Evolutionary conservation across 305 asterid genomes (phyloP).

Genomic region (Petunia hybrid): DNA sequence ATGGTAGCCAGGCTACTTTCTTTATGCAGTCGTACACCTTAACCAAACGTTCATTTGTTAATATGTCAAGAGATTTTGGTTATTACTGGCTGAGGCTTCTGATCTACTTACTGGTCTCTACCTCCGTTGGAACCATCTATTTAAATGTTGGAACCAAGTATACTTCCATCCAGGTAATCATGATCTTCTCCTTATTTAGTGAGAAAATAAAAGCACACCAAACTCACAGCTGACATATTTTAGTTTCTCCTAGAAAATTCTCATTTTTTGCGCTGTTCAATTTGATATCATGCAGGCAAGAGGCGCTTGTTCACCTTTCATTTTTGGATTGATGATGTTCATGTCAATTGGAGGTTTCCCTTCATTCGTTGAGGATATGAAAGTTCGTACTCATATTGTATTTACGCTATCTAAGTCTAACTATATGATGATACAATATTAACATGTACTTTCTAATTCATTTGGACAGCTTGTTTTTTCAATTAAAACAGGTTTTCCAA

Average conservation of each 20-base stretch:
- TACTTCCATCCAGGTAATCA: constrained; percentile 78
- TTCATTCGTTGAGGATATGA: constrained; percentile 95
- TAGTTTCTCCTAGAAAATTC: neutral
- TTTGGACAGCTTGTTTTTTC: neutral
- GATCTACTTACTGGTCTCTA: constrained; percentile 79
- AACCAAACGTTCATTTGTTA: constrained; percentile 88
- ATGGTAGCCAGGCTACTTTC: constrained; percentile 98
- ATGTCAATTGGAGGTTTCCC: constrained; percentile 99
- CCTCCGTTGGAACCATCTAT: constrained; percentile 91
- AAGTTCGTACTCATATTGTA: constrained; percentile 47
- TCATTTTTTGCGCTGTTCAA: neutral
- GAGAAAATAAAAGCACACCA: neutral
- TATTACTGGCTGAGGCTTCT: constrained; percentile 97
- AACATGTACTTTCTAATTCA: neutral
- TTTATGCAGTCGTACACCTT: constrained; percentile 86
- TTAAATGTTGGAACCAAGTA: constrained; percentile 89
- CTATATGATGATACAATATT: neutral
- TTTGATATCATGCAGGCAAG: constrained; percentile 62
- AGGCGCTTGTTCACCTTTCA: constrained; percentile 90
- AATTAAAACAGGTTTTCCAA: constrained; percentile 74
- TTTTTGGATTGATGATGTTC: constrained; percentile 90
- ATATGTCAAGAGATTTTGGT: constrained; percentile 99
- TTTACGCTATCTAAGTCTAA: neutral
- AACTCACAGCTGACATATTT: neutral
- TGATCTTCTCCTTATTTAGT: neutral